A percentile compares a stretch with the other conserved stretches of the same genome.
Evolutionary conservation across 176 grass and related monocot species (phyloP).

Genomic region (Eleusine indica): DNA sequence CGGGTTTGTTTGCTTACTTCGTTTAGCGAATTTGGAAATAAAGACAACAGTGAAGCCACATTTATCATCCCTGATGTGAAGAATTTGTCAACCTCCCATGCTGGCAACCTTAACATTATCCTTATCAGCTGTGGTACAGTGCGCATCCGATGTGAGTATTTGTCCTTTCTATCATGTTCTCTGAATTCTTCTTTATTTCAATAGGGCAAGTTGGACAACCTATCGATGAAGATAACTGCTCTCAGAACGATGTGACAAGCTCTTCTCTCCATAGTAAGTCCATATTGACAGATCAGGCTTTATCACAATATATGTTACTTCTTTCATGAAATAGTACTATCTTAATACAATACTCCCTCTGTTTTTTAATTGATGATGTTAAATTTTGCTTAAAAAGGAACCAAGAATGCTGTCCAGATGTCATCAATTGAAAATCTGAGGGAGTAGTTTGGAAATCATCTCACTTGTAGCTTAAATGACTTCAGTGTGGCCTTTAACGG

Average conservation of each 20-base stretch:
- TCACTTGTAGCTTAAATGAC: background rate
- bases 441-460: background rate
- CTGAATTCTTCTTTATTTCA: conserved; percentile 34
- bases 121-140: conserved; percentile 75
- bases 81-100: conserved; percentile 62
- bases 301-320: background rate
- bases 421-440: background rate
- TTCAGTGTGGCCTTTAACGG: background rate
- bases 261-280: conserved; percentile 62
- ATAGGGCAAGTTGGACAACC: conserved; percentile 45
- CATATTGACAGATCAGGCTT: conserved; percentile 14
- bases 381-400: background rate
- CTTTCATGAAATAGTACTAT: background rate
- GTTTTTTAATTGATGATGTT: too few relatives aligned
- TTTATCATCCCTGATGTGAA: conserved; percentile 86
- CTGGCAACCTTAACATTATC: conserved; percentile 79
- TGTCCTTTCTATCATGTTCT: conserved; percentile 23
- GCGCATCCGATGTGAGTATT: conserved; percentile 39
- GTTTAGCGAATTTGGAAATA: conserved; percentile 72
- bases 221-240: conserved; percentile 40
- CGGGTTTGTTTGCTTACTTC: conserved; percentile 58
- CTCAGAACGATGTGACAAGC: conserved; percentile 33
- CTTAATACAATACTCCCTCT: background rate
- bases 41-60: conserved; percentile 72
- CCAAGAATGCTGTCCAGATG: background rate